A percentile compares a stretch with the other conserved stretches of the same genome.
Conservation (phyloP, 176 grass and related monocot species). For the Sorghum bicolor region DNA sequence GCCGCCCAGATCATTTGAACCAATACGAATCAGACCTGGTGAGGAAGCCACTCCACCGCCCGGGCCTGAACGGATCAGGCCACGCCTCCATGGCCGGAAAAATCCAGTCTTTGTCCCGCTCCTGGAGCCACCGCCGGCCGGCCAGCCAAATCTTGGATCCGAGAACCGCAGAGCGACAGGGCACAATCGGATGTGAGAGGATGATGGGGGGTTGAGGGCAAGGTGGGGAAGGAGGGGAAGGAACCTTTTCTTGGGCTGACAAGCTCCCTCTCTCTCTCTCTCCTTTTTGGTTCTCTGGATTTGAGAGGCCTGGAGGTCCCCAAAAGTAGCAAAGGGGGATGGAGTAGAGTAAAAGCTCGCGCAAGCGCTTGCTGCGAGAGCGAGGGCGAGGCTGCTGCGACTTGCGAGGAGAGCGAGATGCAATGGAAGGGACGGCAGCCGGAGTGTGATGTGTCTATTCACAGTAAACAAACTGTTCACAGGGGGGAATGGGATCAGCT, state of each 20-base stretch:
- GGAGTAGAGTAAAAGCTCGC: slow-evolving; percentile 17
- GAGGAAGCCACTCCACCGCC: slow-evolving; percentile 29
- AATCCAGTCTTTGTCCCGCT: slow-evolving; percentile 25
- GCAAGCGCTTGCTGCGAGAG: not conserved
- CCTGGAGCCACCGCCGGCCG: not conserved
- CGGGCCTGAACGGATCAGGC: slow-evolving; percentile 35
- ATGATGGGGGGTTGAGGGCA: not conserved
- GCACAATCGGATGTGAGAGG: not conserved
- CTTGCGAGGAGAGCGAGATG: not conserved
- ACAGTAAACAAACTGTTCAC: slow-evolving; percentile 31
- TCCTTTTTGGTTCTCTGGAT: slow-evolving; percentile 31
- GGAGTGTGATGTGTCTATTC: not conserved
- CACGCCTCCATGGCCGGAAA: slow-evolving; percentile 25
- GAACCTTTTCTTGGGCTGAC: slow-evolving; percentile 35
- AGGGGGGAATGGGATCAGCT: too few relatives aligned
- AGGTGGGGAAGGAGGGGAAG: not conserved
- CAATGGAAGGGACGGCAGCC: not conserved
- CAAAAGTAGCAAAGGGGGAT: slow-evolving; percentile 13
- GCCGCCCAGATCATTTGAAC: slow-evolving; percentile 33
- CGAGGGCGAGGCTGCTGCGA: too few relatives aligned
- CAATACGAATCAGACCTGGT: slow-evolving; percentile 28
- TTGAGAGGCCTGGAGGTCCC: slow-evolving; percentile 46
- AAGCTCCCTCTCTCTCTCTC: not conserved
- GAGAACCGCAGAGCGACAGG: not conserved
- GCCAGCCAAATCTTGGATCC: slow-evolving; percentile 38